Percentiles rank a stretch among this genome's conserved stretches.
These are phyloP conservation scores for Boletellus deceptivus DNA, from an alignment of 1,284 basidiomycete species.

Conservation along the genomic window DNA sequence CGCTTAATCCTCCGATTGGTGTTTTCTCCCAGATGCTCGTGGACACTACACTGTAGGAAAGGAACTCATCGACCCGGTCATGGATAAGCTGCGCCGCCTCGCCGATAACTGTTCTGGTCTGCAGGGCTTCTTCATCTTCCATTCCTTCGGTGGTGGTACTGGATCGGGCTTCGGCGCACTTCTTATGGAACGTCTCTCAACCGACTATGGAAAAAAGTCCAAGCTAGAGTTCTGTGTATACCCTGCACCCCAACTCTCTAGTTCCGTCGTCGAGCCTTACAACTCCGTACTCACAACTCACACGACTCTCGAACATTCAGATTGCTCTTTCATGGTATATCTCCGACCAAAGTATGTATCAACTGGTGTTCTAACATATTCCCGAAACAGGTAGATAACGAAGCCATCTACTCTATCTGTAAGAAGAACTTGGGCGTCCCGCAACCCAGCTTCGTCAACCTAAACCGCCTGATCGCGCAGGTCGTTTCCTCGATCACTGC, in stretches of 20 bases:
- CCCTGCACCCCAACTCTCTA: conserved; percentile 91
- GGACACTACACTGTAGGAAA: conserved; percentile 99
- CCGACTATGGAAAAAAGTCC: conserved; percentile 99
- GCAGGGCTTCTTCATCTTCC: conserved; percentile 99
- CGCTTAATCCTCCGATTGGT: conserved; percentile 14
- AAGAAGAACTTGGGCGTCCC: conserved; percentile 89
- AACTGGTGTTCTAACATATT: conserved; percentile 3
- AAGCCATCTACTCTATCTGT: conserved; percentile 99
- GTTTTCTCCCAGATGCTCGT: conserved; percentile 74
- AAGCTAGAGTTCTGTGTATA: conserved; percentile 99
- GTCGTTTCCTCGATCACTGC: conserved; percentile 98
- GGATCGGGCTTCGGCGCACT: conserved; percentile 99
- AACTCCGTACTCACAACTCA: conserved; percentile 99
- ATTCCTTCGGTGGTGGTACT: conserved; percentile 99
- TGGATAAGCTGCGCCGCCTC: conserved; percentile 95
- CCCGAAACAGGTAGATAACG: conserved; percentile 79
- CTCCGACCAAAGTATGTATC: neutral
- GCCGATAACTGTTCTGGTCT: conserved; percentile 98
- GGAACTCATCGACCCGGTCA: conserved; percentile 88
- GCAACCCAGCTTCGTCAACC: conserved; percentile 90
- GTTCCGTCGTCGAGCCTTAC: conserved; percentile 98
- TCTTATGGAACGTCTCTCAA: conserved; percentile 91
- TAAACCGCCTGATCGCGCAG: conserved; percentile 96
- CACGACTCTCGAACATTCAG: conserved; percentile 98
- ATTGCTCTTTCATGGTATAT: conserved; percentile 95